Base-by-base conservation (phyloP, 257 asterid genomes). In the Penstemon barbatus region DNA sequence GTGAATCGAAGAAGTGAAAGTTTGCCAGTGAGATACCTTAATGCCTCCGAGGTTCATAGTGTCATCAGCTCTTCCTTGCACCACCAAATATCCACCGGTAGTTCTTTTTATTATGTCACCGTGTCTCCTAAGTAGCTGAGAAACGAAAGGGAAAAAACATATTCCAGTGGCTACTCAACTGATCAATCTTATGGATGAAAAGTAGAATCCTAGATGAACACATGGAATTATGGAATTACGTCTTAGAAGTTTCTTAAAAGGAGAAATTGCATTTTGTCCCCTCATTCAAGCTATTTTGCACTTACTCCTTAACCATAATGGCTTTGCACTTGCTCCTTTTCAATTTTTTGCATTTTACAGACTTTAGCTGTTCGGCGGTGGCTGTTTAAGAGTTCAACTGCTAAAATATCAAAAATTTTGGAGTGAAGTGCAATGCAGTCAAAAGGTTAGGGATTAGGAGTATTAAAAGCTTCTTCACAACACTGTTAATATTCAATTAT, bases 31-130 rank as follows among this genome's bases (percentile, higher is more conserved):
- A 73, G 41, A 11, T 81, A 89, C 98, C 92, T 90, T 90, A 65
- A 90, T 90, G 72, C 98, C 98, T 56, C 98, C 97, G 36, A 92
- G 89, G 79, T 92, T 92, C 98, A 92, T 90, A 54, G 98, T 92
- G 82, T 92, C 98, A 79, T 92, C 98, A 12, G 96, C 91, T 82
- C 98, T 77, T 59, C 98, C 98, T 65, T 86, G 96, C 53, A 90
- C 97, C 58, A 67, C 33, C 15, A 82, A 43, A 72, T 76, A 92
- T 53, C 98, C 96, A 53, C 93, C 94, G 6, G 82, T 85, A 33
- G 81, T 83, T 77, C 96, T 84, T 79, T 86, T 86, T 41, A 92
- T 48, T 65, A 92, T 71, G 77, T 92, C 98, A 18, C 98, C 97
- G 15, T 92, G 98, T 75, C 98, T 85, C 71, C 98, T 83, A 42